A percentile compares a stretch with the other conserved stretches of the same genome.
Evolutionary conservation across 2,329 filamentous ascomycete genomes (phyloP).

Genomic region (Aspergillus sp.): DNA sequence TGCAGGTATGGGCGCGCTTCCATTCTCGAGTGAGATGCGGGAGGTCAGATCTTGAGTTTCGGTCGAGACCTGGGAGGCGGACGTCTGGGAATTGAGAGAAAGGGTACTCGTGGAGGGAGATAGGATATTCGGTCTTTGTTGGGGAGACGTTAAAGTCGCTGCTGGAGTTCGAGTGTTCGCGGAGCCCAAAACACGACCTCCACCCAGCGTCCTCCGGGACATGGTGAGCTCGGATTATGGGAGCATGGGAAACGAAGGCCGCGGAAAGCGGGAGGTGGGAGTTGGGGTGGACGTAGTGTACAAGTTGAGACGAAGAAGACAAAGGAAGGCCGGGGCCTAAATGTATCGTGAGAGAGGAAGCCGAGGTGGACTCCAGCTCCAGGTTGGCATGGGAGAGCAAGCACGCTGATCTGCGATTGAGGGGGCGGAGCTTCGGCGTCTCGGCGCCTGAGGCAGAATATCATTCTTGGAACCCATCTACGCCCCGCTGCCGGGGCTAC

Average conservation of each 20-base stretch:
- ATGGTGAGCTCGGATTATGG: constrained; percentile 52
- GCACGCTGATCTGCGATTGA: constrained; percentile 2
- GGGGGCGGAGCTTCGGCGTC: constrained; percentile 13
- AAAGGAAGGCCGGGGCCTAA: background rate
- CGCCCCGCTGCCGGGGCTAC: no score
- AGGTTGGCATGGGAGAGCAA: constrained; percentile 1
- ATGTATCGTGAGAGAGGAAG: background rate
- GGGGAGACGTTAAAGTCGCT: constrained; percentile 44
- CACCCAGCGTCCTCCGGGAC: constrained; percentile 84
- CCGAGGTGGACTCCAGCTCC: constrained; percentile 2
- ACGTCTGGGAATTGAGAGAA: constrained; percentile 74
- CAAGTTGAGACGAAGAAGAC: background rate
- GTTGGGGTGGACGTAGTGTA: background rate
- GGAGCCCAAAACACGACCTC: constrained; percentile 86
- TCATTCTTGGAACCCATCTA: background rate
- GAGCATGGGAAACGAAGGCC: constrained; percentile 33
- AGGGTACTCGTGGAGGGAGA: constrained; percentile 71
- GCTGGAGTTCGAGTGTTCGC: constrained; percentile 76
- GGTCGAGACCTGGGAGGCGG: constrained; percentile 68
- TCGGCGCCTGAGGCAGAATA: constrained; percentile 14
- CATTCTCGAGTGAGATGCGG: constrained; percentile 71
- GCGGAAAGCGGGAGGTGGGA: constrained; percentile 12
- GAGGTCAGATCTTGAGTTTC: constrained; percentile 76
- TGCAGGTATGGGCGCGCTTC: constrained; percentile 49
- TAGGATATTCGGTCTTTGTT: constrained; percentile 47